Conservation (phyloP, 352 stramenopile genomes). For the Globisporangium emineosum region DNA sequence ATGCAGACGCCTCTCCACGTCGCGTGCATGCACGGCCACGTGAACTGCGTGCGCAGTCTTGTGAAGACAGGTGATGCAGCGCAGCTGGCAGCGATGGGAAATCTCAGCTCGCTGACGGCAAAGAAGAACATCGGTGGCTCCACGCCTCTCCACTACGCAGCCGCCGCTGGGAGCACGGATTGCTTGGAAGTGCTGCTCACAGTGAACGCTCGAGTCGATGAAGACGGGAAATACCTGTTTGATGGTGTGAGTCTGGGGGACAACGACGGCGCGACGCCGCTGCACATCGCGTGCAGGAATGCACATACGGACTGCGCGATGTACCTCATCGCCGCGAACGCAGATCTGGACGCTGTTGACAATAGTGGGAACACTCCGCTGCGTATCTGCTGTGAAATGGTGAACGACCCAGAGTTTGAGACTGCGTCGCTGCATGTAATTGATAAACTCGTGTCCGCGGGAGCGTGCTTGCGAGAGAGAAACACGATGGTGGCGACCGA, state of each 20-base stretch:
- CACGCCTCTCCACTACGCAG: constrained; percentile 55
- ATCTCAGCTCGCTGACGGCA: constrained; percentile 15
- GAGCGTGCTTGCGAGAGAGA: neutral
- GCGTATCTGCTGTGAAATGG: constrained; percentile 42
- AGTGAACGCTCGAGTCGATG: constrained; percentile 43
- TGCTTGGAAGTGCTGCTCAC: constrained; percentile 61
- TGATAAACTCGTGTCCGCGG: constrained; percentile 10
- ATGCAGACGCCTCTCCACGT: constrained; percentile 58
- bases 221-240: constrained; percentile 41
- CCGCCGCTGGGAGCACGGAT: constrained; percentile 37
- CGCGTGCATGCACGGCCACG: constrained; percentile 43
- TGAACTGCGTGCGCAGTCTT: constrained; percentile 21
- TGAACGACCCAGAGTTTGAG: constrained; percentile 34
- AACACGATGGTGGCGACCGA: neutral
- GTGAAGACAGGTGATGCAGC: constrained; percentile 13
- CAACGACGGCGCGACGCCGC: constrained; percentile 46
- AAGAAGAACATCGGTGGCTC: constrained; percentile 40
- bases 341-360: constrained; percentile 37
- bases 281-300: constrained; percentile 47
- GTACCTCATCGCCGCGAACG: constrained; percentile 62
- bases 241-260: constrained; percentile 46
- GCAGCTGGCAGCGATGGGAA: neutral
- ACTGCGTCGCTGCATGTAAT: constrained; percentile 21
- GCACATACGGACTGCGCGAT: constrained; percentile 42
- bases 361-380: constrained; percentile 29